Percentiles rank a stretch among this genome's conserved stretches.
phyloP scores from a whole-genome alignment of 768 basidiomycete species.

The Termitomyces sp. region DNA sequence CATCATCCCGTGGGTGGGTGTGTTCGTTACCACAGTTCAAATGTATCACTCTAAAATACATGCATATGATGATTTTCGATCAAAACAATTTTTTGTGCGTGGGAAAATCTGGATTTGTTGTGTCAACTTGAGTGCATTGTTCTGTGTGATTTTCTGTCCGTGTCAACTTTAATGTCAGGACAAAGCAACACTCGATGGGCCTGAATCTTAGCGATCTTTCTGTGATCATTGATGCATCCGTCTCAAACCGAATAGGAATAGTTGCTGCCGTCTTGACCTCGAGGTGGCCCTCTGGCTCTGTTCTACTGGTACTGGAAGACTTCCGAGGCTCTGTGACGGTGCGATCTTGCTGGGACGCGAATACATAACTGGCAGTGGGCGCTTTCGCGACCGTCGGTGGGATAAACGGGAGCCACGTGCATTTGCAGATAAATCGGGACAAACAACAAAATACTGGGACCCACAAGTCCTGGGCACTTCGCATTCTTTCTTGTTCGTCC shows the following conservation, averaged over 20 bases:
- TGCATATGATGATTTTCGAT: not conserved
- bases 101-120: not conserved
- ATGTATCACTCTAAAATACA: constrained; percentile 12
- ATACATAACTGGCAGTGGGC: not conserved
- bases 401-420: not conserved
- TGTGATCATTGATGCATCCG: not conserved
- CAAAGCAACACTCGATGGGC: not conserved
- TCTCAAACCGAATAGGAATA: not conserved
- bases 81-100: not conserved
- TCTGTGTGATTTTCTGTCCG: not conserved
- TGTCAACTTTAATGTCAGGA: not conserved
- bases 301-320: not conserved
- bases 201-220: not conserved
- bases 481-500: not conserved
- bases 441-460: constrained; percentile 24
- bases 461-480: constrained; percentile 14
- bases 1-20: constrained; percentile 14
- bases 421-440: constrained; percentile 9
- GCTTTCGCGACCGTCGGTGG: not conserved
- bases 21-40: constrained; percentile 12
- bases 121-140: no score
- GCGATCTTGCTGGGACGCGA: not conserved
- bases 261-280: not conserved
- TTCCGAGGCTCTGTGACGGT: not conserved
- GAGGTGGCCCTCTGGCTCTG: not conserved